These are phyloP conservation scores for Nemophila menziesii DNA, from an alignment of 257 asterid genomes.

Conservation along the genomic window DNA sequence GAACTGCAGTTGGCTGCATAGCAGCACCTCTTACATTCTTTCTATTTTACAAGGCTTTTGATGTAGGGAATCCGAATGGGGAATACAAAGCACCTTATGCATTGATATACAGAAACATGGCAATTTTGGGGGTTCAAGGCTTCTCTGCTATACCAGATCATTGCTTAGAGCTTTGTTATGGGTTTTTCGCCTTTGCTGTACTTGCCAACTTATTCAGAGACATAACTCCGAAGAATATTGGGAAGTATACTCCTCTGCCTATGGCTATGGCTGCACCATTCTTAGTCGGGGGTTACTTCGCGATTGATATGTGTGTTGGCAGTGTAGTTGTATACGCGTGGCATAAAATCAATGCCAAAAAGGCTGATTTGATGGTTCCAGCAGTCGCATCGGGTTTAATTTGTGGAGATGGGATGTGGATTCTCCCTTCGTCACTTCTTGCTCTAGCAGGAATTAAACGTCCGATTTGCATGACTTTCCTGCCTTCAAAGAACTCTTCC, in stretches of 20 bases:
- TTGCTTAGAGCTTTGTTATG: conserved; percentile 24
- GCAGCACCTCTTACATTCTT: conserved; percentile 26
- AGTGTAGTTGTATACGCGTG: conserved; percentile 17
- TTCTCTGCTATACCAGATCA: conserved; percentile 26
- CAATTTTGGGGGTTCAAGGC: conserved; percentile 30
- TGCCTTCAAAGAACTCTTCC: conserved; percentile 5
- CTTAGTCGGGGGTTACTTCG: conserved; percentile 24
- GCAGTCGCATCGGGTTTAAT: conserved; percentile 28
- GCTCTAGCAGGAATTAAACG: conserved; percentile 16
- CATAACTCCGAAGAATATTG: conserved; percentile 10
- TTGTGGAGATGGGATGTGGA: conserved; percentile 29
- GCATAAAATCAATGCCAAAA: conserved; percentile 11
- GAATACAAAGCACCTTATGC: conserved; percentile 34
- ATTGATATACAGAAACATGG: conserved; percentile 25
- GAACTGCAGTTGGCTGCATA: conserved; percentile 26
- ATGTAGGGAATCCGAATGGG: conserved; percentile 22
- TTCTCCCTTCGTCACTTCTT: conserved; percentile 20
- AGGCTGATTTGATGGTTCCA: conserved; percentile 20
- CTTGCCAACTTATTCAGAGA: conserved; percentile 17
- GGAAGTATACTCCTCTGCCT: conserved; percentile 21
- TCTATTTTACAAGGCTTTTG: conserved; percentile 26
- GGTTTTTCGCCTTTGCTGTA: conserved; percentile 20
- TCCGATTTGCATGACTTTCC: conserved; percentile 21
- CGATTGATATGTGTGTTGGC: conserved; percentile 25
- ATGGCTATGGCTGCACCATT: conserved; percentile 32